Base-by-base conservation (phyloP, 225 moss, liverwort and hornwort genomes). In the Thuidium tamariscinum region DNA sequence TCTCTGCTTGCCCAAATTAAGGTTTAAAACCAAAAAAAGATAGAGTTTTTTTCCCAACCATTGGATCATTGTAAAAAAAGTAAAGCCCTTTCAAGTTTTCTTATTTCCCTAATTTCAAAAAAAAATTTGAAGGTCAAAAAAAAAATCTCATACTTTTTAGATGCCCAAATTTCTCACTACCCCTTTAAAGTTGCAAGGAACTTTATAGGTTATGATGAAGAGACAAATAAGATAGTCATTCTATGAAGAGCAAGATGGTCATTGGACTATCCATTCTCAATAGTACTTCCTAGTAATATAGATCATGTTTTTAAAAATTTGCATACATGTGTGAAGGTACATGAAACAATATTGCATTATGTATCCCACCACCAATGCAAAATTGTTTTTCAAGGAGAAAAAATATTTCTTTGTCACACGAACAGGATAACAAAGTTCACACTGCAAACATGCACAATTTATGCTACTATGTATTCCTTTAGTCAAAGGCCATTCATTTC, bases 81-180 rank as follows among this genome's bases (percentile, higher is more conserved):
- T 48, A 48, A 0, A 72, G 0, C 18, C 1, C 11, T 30, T 30
- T 2, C 2, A 48, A 30, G 30, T 48, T 48, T 7, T 0, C 4
- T 48, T 32, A 0, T 48, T 32, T 4, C 0, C 2, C 7, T 10
- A 48, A 30, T 18, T 7, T 48, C 4, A 29, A 44, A 30, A 30
- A 48, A 3, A 14, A 39, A 46, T 4, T 4, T 13, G 5, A 6
- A 10, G 17, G 3, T 8, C 41, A 5, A 25, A 18, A 3, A 29
- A 5, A 72, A 46, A 46, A 48, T 30, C 3, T 48, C 0, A 1
- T 11, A 48, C 5, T 32, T 0, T 73, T 30, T 32, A 32, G 11
- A 73, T 32, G 48, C 4, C 32, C 1, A 48, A 48, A 32, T 48
- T 73, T 30, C 7, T 73, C 48, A 30, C 44, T 44, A 30, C 0